Percentiles rank a stretch among this genome's conserved stretches.
Conservation (phyloP, 1,284 basidiomycete genomes). For the Naganishia albida region DNA sequence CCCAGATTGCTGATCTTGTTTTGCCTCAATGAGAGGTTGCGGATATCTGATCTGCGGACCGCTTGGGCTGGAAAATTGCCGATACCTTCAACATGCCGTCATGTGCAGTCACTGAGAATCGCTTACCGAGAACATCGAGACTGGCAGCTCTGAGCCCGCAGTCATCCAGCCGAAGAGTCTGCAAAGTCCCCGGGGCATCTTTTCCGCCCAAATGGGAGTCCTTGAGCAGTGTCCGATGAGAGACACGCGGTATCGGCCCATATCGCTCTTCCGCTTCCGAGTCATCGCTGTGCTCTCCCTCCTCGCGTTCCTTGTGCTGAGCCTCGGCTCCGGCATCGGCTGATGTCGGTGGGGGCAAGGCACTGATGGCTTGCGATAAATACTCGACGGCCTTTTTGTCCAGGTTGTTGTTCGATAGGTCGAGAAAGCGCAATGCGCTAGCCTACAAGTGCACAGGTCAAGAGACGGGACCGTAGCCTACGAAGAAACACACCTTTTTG, state of each 20-base stretch:
- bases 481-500: conserved; percentile 60
- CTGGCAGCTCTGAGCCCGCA: conserved; percentile 70
- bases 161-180: conserved; percentile 80
- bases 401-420: conserved; percentile 81
- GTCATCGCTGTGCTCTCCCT: conserved; percentile 34
- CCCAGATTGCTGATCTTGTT: conserved; percentile 80
- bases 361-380: conserved; percentile 66
- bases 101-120: conserved; percentile 57
- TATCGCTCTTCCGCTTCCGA: conserved; percentile 31
- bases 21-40: conserved; percentile 81
- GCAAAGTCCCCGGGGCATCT: conserved; percentile 52
- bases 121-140: conserved; percentile 74
- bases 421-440: conserved; percentile 74
- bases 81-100: not conserved
- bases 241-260: conserved; percentile 35
- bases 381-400: conserved; percentile 83
- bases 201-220: not conserved
- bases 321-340: conserved; percentile 14
- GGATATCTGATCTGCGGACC: conserved; percentile 75
- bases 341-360: not conserved
- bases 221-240: conserved; percentile 14
- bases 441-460: conserved; percentile 58
- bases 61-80: conserved; percentile 63
- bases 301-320: conserved; percentile 36
- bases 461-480: not conserved